These are phyloP conservation scores for Suillus fuscotomentosus DNA, from an alignment of 768 basidiomycete genomes.

Conservation along the genomic window DNA sequence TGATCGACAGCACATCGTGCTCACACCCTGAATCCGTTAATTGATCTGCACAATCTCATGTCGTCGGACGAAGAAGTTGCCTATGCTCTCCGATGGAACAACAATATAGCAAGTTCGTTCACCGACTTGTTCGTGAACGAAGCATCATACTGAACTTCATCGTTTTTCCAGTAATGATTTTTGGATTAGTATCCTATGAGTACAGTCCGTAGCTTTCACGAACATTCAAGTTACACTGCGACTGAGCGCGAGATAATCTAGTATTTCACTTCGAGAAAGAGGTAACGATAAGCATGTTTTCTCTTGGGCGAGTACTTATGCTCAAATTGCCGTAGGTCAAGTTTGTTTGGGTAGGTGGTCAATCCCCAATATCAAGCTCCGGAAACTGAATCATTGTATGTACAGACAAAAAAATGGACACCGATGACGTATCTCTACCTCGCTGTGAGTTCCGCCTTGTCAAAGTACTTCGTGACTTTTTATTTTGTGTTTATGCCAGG, in stretches of 20 bases:
- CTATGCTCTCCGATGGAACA: not conserved
- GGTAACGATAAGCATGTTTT: not conserved
- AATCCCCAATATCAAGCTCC: not conserved
- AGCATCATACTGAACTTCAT: not conserved
- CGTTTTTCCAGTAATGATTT: not conserved
- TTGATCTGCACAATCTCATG: not conserved
- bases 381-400: not conserved
- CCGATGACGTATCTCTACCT: not conserved
- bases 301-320: not conserved
- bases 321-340: not conserved
- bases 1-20: not conserved
- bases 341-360: not conserved
- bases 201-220: slow-evolving; percentile 1
- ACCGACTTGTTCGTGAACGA: not conserved
- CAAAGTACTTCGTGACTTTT: not conserved
- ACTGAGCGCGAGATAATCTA: not conserved
- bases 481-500: not conserved
- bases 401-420: not conserved
- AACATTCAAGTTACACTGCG: not conserved
- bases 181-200: not conserved
- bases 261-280: slow-evolving; percentile 1
- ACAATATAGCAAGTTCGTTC: not conserved
- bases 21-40: not conserved
- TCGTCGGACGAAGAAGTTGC: not conserved
- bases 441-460: not conserved